phyloP scores from a whole-genome alignment of 1,284 basidiomycete genomes.

The Athelia psychrophila region DNA sequence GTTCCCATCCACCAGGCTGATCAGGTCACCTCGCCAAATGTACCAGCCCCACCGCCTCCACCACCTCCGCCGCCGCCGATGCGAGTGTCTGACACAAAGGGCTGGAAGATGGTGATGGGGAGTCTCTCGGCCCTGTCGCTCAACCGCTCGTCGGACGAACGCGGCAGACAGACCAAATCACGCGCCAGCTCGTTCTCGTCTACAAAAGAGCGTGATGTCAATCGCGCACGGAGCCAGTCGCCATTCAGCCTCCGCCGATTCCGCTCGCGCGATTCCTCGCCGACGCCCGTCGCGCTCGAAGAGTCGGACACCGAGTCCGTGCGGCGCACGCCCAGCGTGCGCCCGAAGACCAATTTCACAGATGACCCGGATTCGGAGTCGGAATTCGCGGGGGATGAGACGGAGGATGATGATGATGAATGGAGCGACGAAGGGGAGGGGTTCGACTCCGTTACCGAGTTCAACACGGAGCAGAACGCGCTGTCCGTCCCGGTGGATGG shows the following conservation, averaged over 20 bases:
- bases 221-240: conserved; percentile 68
- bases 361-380: conserved; percentile 55
- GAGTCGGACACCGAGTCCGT: conserved; percentile 65
- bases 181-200: conserved; percentile 53
- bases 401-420: conserved; percentile 45
- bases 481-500: conserved; percentile 41
- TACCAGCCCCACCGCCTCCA: conserved; percentile 1
- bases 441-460: conserved; percentile 76
- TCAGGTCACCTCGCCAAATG: not conserved
- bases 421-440: conserved; percentile 54
- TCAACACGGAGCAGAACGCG: conserved; percentile 75
- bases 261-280: conserved; percentile 63
- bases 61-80: conserved; percentile 6
- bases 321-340: conserved; percentile 35
- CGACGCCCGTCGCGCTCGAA: conserved; percentile 69
- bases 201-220: conserved; percentile 45
- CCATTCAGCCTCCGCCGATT: conserved; percentile 66
- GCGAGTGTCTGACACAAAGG: conserved; percentile 32
- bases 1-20: not conserved
- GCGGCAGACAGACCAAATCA: conserved; percentile 36
- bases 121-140: conserved; percentile 61
- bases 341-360: conserved; percentile 51
- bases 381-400: conserved; percentile 45
- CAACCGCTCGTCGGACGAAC: conserved; percentile 42
- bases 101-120: conserved; percentile 66